Evolutionary conservation across 179 eudicot species (phyloP).

Genomic region (Monotropa hypopitys): DNA sequence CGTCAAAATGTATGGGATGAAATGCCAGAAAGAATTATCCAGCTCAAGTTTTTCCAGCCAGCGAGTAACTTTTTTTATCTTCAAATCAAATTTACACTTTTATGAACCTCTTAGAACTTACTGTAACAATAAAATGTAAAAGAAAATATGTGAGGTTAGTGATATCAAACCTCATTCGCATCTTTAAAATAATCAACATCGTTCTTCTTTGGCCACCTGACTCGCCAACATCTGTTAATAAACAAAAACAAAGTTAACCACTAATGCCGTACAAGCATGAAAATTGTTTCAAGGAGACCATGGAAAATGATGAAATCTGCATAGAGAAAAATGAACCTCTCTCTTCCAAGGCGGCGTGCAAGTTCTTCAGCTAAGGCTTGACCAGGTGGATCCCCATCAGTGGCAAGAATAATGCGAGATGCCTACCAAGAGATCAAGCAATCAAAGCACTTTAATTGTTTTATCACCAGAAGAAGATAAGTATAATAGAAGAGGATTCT

Average conservation of each 20-base stretch:
- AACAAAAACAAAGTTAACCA: slow-evolving; percentile 4
- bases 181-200: slow-evolving; percentile 51
- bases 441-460: not conserved
- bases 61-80: not conserved
- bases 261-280: not conserved
- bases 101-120: not conserved
- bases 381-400: slow-evolving; percentile 87
- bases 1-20: not conserved
- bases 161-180: slow-evolving; percentile 73
- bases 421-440: slow-evolving; percentile 36
- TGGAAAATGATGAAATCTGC: not conserved
- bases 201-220: slow-evolving; percentile 82
- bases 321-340: slow-evolving; percentile 36
- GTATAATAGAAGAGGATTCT: no score
- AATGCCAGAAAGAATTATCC: not conserved
- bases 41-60: not conserved
- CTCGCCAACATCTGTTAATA: slow-evolving; percentile 76
- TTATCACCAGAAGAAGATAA: not conserved
- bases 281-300: not conserved
- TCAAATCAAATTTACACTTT: not conserved
- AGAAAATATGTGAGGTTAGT: not conserved
- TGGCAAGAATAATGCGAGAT: slow-evolving; percentile 88
- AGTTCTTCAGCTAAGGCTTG: slow-evolving; percentile 97
- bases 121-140: not conserved
- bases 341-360: slow-evolving; percentile 97